Evolutionary conservation across 163 green algal species (phyloP), one percentile per base, ranked within the genome.

Genomic region (Scenedesmus sp.): DNA sequence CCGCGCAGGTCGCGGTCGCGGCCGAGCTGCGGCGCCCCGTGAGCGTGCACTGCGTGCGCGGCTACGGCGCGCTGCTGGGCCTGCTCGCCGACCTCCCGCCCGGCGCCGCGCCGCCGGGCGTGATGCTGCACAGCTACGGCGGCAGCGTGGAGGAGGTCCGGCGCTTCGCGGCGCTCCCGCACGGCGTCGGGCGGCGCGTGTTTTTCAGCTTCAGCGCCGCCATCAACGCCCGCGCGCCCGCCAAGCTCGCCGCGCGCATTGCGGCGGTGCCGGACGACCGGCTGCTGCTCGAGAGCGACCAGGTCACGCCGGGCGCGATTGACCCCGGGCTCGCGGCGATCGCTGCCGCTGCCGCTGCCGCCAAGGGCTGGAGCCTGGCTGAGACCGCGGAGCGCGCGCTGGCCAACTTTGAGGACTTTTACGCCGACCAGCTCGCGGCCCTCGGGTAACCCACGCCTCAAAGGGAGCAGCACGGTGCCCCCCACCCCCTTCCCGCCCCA

Each of bases 71-170:
- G 45, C 63, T 88, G 22, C 39, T 70, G 34, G 29, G 85, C 28
- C 22, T 83, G 9, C 64, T 87, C 22, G 15, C 60, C 18, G 17
- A 10, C 2, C 34, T 81, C 2, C 7, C 50, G 2, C 34, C 60
- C 50, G 28, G 22, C 14, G 29, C 6, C 74, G 73, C 9, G 53
- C 73, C 83, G 11, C 58, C 53, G 0, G 57, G 50, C 17, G 57
- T 88, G 1, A 85, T 85, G 78, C 74, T 85, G 26, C 83, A 88
- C 78, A 82, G 66, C 66, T 88, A 84, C 39, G 64, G 72, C 26
- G 83, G 83, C 22, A 72, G 50, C 14, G 45, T 73, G 4, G 83
- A 88, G 31, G 69, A 86, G 65, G 71, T 85, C 24, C 56, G 36
- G 10, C 45, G n/a, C 44, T 80, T 82, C 34, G 74, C 26, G 26